These are phyloP conservation scores for Anthostomella pinea DNA, from an alignment of 2,329 filamentous ascomycete genomes.

Conservation along the genomic window DNA sequence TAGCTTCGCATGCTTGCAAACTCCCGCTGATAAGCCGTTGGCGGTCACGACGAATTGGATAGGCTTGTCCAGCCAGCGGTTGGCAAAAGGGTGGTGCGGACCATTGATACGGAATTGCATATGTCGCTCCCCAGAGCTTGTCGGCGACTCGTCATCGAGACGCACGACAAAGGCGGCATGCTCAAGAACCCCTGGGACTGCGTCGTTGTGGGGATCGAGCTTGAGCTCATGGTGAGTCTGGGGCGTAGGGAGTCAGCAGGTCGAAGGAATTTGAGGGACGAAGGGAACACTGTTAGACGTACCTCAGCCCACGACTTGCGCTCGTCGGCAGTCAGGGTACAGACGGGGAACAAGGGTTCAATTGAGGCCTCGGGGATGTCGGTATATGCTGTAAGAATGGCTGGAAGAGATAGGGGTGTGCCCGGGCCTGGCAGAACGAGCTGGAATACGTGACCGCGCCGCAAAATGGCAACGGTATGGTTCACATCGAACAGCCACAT, in stretches of 20 bases:
- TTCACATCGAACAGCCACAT: constrained; percentile 6
- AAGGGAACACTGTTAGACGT: constrained; percentile 1
- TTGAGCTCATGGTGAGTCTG: constrained; percentile 13
- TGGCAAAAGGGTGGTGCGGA: constrained; percentile 4
- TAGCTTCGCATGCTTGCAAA: constrained; percentile 17
- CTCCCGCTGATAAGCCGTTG: constrained; percentile 14
- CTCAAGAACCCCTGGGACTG: constrained; percentile 8
- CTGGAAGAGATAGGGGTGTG: background rate
- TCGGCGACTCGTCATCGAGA: constrained; percentile 15
- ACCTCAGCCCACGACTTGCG: constrained; percentile 15
- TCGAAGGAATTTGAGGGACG: too few species aligned
- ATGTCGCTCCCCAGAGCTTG: constrained; percentile 5
- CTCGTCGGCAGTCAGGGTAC: constrained; percentile 15
- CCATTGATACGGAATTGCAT: constrained; percentile 14
- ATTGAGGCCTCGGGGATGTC: constrained; percentile 9
- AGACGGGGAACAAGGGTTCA: constrained; percentile 1
- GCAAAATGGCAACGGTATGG: constrained; percentile 11
- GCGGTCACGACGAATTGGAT: constrained; percentile 13
- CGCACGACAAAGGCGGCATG: constrained; percentile 14
- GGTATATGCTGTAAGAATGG: constrained; percentile 6
- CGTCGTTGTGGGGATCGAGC: constrained; percentile 3
- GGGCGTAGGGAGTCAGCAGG: too few species aligned
- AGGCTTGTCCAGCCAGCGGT: constrained; percentile 19
- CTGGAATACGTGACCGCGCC: constrained; percentile 17
- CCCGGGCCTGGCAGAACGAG: constrained; percentile 1